A percentile compares a stretch with the other conserved stretches of the same genome.
Evolutionary conservation across 257 asterid species (phyloP).

Genomic region (Avicennia marina): DNA sequence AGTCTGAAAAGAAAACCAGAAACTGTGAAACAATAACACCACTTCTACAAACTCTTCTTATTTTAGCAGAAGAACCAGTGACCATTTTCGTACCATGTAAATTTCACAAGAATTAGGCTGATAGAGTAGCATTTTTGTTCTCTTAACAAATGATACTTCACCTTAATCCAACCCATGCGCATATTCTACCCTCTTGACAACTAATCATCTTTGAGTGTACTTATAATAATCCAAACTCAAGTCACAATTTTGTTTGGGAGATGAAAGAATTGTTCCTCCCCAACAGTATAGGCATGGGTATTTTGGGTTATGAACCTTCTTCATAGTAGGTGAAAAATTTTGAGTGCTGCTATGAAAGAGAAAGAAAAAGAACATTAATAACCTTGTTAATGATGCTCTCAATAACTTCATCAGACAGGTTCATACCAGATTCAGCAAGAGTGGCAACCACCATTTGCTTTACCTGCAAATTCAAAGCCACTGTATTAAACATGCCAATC

Average conservation of each 20-base stretch:
- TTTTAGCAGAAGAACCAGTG: neutral
- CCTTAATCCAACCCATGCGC: too few species aligned
- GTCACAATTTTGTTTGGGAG: too few species aligned
- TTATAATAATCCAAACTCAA: too few species aligned
- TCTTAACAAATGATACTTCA: conserved; percentile 2
- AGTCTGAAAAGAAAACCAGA: conserved; percentile 54
- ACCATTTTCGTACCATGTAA: neutral
- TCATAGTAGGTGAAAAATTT: too few species aligned
- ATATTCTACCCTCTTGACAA: too few species aligned
- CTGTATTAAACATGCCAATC: conserved; percentile 12
- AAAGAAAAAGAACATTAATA: too few species aligned
- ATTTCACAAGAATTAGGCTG: neutral
- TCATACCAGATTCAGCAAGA: conserved; percentile 98
- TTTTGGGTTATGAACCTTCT: too few species aligned
- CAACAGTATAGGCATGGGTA: too few species aligned
- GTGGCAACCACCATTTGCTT: conserved; percentile 99
- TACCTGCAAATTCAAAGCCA: conserved; percentile 56
- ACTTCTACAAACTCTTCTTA: conserved; percentile 1
- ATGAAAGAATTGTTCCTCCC: too few species aligned
- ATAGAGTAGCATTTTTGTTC: neutral
- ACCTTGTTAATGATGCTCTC: conserved; percentile 99
- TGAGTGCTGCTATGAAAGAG: too few species aligned
- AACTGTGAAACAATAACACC: too few species aligned
- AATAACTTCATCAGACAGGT: conserved; percentile 90
- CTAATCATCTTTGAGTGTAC: too few species aligned